These are phyloP conservation scores for Ocimum tenuiflorum DNA, from an alignment of 257 asterid species.

Conservation along the genomic window DNA sequence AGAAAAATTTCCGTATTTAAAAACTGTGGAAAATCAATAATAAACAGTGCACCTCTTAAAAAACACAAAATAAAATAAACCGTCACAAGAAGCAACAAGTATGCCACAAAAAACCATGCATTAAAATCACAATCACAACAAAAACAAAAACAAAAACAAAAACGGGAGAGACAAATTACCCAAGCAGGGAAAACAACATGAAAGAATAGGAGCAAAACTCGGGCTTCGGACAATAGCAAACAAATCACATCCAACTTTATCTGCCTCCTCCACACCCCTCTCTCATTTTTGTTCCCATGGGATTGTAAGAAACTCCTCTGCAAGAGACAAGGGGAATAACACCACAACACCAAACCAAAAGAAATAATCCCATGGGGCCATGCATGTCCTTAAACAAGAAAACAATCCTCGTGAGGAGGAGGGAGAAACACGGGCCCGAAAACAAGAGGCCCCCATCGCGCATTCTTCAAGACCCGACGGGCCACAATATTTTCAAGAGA, in stretches of 20 bases:
- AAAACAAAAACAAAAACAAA: background rate
- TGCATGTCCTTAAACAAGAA: slow-evolving; percentile 57
- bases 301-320: slow-evolving; percentile 13
- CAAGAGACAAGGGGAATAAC: background rate
- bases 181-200: background rate
- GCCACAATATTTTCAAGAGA: too few species aligned
- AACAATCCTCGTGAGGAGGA: slow-evolving; percentile 30
- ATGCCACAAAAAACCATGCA: too few species aligned
- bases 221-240: slow-evolving; percentile 25
- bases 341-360: background rate
- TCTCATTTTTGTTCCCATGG: slow-evolving; percentile 33
- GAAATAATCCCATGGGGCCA: slow-evolving; percentile 60
- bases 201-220: slow-evolving; percentile 34
- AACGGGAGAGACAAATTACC: too few species aligned
- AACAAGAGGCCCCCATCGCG: too few species aligned
- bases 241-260: slow-evolving; percentile 7
- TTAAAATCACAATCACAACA: too few species aligned
- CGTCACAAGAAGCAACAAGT: too few species aligned
- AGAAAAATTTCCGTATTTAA: too few species aligned
- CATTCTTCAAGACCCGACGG: too few species aligned
- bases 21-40: too few species aligned
- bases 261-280: slow-evolving; percentile 16
- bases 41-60: too few species aligned
- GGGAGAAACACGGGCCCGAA: background rate
- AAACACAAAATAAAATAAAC: too few species aligned